phyloP scores from a whole-genome alignment of 2,329 filamentous ascomycete genomes.

The Botrytis squamosa region DNA sequence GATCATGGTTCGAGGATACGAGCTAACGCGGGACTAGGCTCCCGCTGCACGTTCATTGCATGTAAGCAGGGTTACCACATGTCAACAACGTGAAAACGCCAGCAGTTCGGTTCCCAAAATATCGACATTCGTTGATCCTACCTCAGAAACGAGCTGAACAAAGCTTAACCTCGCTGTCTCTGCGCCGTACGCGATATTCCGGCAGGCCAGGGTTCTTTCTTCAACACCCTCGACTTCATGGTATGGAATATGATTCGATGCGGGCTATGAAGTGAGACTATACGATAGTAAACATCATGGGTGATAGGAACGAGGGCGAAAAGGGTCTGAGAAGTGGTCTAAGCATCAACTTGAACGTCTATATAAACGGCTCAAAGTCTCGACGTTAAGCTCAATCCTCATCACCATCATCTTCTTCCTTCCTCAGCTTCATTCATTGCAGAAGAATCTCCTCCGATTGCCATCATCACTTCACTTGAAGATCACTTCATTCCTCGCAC shows the following conservation, averaged over 20 bases:
- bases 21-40: neutral
- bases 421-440: neutral
- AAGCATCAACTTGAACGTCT: conserved; percentile 13
- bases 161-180: conserved; percentile 4
- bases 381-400: conserved; percentile 9
- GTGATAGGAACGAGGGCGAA: neutral
- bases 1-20: neutral
- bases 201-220: neutral
- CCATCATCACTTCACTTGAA: conserved; percentile 6
- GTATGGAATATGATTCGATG: neutral
- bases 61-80: conserved; percentile 7
- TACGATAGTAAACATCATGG: conserved; percentile 13
- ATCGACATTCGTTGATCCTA: neutral
- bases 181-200: neutral
- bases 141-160: neutral
- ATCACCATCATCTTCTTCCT: neutral
- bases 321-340: neutral
- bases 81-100: neutral
- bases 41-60: neutral
- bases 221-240: neutral
- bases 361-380: conserved; percentile 17
- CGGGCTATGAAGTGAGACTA: conserved; percentile 3
- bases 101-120: conserved; percentile 1
- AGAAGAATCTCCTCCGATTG: neutral
- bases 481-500: neutral